These are phyloP conservation scores for Elaeis oleifera DNA, from an alignment of 202 grass and related monocot species.

Conservation along the genomic window DNA sequence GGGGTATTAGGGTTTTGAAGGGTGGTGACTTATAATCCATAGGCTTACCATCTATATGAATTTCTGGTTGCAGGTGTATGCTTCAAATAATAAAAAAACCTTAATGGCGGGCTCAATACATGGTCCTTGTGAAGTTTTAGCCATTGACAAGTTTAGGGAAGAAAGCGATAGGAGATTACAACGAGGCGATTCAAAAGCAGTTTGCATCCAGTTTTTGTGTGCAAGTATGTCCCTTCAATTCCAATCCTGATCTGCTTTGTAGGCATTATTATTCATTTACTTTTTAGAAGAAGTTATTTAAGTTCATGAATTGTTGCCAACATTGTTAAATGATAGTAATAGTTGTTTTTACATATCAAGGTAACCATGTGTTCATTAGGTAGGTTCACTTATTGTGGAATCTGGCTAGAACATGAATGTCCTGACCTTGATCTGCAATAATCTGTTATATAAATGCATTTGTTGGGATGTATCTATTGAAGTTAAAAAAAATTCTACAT, in stretches of 20 bases:
- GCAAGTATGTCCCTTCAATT: constrained; percentile 7
- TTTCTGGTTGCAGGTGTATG: constrained; percentile 14
- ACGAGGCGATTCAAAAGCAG: neutral
- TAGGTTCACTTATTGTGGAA: no score
- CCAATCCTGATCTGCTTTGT: neutral
- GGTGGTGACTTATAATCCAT: no score
- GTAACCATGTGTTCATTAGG: no score
- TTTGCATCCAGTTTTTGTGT: constrained; percentile 9
- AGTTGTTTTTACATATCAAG: no score
- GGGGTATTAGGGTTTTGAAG: no score
- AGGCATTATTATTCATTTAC: neutral
- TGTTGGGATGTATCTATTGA: no score
- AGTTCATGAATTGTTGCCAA: neutral
- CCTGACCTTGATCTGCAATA: no score
- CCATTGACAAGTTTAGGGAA: constrained; percentile 12
- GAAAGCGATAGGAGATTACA: constrained; percentile 6
- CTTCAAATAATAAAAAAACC: constrained; percentile 4
- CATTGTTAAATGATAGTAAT: no score
- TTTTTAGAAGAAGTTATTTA: neutral
- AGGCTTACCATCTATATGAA: no score
- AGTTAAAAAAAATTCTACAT: no score
- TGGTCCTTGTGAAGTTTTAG: constrained; percentile 9
- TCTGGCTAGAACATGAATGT: no score
- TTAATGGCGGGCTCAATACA: constrained; percentile 1
- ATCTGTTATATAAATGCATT: no score